Base-by-base conservation (phyloP, 768 basidiomycete genomes). In the Lentinula guzmanii region DNA sequence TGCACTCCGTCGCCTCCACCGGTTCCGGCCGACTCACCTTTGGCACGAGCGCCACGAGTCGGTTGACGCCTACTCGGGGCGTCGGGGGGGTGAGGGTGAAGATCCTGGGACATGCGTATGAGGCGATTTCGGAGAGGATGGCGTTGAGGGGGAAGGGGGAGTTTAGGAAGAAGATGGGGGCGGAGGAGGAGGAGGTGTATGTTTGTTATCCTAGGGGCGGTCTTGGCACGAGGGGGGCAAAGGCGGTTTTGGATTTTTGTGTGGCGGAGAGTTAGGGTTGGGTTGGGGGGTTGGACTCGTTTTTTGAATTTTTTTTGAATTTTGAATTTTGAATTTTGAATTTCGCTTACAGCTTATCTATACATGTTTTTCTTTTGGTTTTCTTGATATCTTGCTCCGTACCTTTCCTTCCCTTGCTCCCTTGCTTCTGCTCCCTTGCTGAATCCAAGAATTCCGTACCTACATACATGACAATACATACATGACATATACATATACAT, bases 101-200 rank as follows among this genome's bases (percentile, higher is more conserved):
- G 51, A 18, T 60, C 2, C 37, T 60, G 5, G 13, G 21, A 3
- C 46, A 60, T 8, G 39, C 39, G 15, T 60, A 60, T 48, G 39
- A 60, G n/a, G 59, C 48, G 15, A 60, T 60, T 35, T n/a, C 50
- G 21, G 51, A 51, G 1, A 21, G 39, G 24, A 42, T 60, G 50
- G 15, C 37, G 16, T 35, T 60, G 31, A 11, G 24, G 9, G 28
- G 37, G 8, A 60, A 60, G 24, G 51, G 59, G 5, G 59, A 60
- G 16, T 60, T 60, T 34, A 39, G 59, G 21, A 42, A 28, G 46
- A 60, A 60, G 43, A 60, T 60, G 59, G 59, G 59, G 8, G 59
- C 59, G 5, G 48, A 42, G 24, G 59, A 60, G 50, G 59, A 60
- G 8, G 45, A 46, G 24, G 51, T 60, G 9, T 58, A 48, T 48